Conservation (phyloP, 768 basidiomycete genomes). For the Obba rivulosa region DNA sequence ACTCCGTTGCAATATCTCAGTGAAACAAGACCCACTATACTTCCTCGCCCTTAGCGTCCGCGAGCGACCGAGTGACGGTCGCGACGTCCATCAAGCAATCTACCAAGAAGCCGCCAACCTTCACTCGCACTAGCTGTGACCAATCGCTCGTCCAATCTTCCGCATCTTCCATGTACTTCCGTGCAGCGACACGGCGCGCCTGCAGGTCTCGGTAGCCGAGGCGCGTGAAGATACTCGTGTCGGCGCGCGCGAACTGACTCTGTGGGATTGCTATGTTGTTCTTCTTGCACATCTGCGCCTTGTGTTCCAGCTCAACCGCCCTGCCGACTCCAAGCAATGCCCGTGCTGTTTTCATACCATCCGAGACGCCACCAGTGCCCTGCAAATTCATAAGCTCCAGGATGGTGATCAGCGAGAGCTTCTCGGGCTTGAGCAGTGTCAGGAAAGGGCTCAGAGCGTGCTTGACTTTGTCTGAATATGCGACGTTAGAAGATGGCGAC, state of each 20-base stretch:
- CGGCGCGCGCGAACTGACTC: constrained; percentile 17
- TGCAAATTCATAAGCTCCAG: constrained; percentile 82
- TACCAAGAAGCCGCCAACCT: constrained; percentile 78
- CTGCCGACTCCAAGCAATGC: constrained; percentile 76
- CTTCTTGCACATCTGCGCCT: constrained; percentile 70
- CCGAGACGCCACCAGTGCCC: constrained; percentile 67
- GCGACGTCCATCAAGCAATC: constrained; percentile 84
- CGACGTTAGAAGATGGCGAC: background rate
- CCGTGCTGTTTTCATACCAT: constrained; percentile 87
- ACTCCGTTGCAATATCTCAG: background rate
- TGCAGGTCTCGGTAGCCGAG: constrained; percentile 58
- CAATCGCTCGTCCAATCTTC: constrained; percentile 79
- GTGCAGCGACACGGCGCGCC: constrained; percentile 60
- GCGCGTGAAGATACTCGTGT: constrained; percentile 47
- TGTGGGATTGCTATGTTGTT: constrained; percentile 41
- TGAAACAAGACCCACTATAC: constrained; percentile 43
- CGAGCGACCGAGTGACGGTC: constrained; percentile 56
- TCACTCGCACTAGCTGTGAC: constrained; percentile 72
- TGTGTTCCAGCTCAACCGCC: constrained; percentile 88
- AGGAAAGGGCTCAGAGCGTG: constrained; percentile 62
- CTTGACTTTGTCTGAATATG: background rate
- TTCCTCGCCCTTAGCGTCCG: constrained; percentile 55
- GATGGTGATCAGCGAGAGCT: constrained; percentile 83
- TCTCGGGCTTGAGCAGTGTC: constrained; percentile 65
- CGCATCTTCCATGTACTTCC: constrained; percentile 56